Evolutionary conservation across 2,329 filamentous ascomycete species (phyloP).

Genomic region (Colletotrichum costaricense): DNA sequence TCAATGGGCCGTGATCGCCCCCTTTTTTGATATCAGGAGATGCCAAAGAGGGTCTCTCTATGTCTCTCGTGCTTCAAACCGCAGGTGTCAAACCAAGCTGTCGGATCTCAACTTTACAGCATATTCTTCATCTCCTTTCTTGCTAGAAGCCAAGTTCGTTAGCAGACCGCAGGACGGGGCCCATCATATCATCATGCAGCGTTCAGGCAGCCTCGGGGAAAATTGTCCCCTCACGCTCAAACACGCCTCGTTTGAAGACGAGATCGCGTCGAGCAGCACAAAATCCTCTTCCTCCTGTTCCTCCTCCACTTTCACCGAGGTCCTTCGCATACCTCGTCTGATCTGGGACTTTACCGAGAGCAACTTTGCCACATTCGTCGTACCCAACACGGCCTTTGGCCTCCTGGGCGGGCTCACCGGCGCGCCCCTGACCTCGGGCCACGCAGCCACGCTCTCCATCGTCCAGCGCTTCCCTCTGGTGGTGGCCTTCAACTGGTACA

Average conservation of each 20-base stretch:
- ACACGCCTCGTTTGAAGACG: conserved; percentile 20
- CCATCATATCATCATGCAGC: background rate
- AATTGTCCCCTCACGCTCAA: conserved; percentile 17
- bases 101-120: conserved; percentile 3
- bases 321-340: conserved; percentile 13
- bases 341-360: conserved; percentile 35
- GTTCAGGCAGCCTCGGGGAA: background rate
- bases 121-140: background rate
- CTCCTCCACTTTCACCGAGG: background rate
- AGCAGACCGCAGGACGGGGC: background rate
- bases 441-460: conserved; percentile 10
- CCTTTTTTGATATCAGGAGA: background rate
- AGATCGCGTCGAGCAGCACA: background rate
- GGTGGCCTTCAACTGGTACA: conserved; percentile 42
- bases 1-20: background rate
- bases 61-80: background rate
- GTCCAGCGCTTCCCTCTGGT: conserved; percentile 20
- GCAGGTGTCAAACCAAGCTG: background rate
- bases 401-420: conserved; percentile 23
- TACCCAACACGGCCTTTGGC: conserved; percentile 33
- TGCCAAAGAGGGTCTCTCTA: background rate
- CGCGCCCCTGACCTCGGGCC: conserved; percentile 20
- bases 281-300: background rate
- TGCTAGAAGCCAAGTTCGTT: too few relatives aligned
- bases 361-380: conserved; percentile 32